Base-by-base conservation (phyloP, 352 stramenopile genomes). In the Halophytophthora batemanensis region DNA sequence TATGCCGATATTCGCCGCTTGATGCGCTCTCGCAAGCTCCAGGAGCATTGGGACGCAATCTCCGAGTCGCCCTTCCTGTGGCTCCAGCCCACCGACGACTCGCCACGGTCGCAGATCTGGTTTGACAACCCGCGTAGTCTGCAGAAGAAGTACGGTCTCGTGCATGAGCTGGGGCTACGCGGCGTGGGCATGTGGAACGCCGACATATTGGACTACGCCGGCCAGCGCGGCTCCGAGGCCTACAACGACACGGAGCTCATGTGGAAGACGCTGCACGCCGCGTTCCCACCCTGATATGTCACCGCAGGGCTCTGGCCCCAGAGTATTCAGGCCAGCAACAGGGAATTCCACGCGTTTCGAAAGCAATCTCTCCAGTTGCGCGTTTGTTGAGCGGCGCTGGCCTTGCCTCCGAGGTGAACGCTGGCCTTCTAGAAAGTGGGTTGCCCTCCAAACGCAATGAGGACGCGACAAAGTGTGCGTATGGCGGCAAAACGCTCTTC, bases 161-260 rank as follows among this genome's bases (percentile, higher is more conserved):
- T 81, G 14, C 53, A 48, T 2, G 48, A 73, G 17, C 53, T 85
- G 4, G 64, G 58, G 1, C 66, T 93, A 18, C 70, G 74, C 7
- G 83, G 83, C 14, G 69, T 79, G 8, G 83, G 80, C 53, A 91
- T 93, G 83, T 93, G 83, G 83, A 84, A 93, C 52, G 77, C 75
- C 31, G 81, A 92, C 53, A 69, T 77, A 25, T 59, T 91, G n/a
- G 73, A 87, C 60, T 90, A 90, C 58, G 46, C 33, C 31, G 49
- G 18, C 14, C 22, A n/a, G 29, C 14, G 17, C 17, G 19, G 14
- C 23, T 28, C 36, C 4, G 38, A 45, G 15, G 61, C 64, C 15
- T 23, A 17, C 15, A 61, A 74, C 33, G 78, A 79, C 53, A 67
- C 73, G 17, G 53, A 56, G 45, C 47, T 51, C 31, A 89, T 89